A percentile compares a stretch with the other conserved stretches of the same genome.
phyloP scores from a whole-genome alignment of 352 stramenopile species.

The Globisporangium splendens region DNA sequence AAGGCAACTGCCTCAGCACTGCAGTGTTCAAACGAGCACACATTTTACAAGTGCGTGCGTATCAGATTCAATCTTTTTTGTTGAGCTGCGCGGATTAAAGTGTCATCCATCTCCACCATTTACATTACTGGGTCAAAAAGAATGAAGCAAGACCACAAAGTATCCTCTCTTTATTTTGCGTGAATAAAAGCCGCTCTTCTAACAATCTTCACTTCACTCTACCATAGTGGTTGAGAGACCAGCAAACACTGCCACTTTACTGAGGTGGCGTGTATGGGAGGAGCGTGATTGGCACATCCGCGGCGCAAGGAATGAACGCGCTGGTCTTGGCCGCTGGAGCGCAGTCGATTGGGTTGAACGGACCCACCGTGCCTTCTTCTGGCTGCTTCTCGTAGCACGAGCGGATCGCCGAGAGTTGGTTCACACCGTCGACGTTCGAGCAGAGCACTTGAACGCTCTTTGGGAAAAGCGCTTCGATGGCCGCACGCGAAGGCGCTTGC shows the following conservation, averaged over 20 bases:
- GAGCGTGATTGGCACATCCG: not conserved
- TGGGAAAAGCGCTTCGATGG: slow-evolving; percentile 14
- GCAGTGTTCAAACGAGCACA: too few relatives aligned
- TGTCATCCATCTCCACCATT: too few relatives aligned
- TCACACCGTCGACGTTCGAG: slow-evolving; percentile 16
- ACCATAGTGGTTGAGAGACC: too few relatives aligned
- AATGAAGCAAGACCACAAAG: too few relatives aligned
- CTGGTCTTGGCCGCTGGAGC: not conserved
- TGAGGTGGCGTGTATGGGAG: slow-evolving; percentile 20
- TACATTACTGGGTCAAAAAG: too few relatives aligned
- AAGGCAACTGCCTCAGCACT: too few relatives aligned
- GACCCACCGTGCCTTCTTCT: slow-evolving; percentile 16
- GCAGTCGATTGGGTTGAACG: slow-evolving; percentile 5
- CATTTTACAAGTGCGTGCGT: too few relatives aligned
- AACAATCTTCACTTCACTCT: too few relatives aligned
- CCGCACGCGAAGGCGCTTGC: not conserved
- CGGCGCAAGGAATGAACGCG: slow-evolving; percentile 2
- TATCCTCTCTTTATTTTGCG: too few relatives aligned
- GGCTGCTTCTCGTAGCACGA: slow-evolving; percentile 38
- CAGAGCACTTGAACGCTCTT: slow-evolving; percentile 20
- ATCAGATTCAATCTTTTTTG: too few relatives aligned
- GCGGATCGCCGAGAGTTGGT: slow-evolving; percentile 18
- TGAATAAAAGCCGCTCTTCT: too few relatives aligned
- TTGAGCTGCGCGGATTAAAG: too few relatives aligned
- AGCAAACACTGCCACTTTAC: not conserved